A percentile compares a stretch with the other conserved stretches of the same genome.
Evolutionary conservation across 495 filamentous ascomycete species (phyloP).

Genomic region (Mytilinidion resinicola): DNA sequence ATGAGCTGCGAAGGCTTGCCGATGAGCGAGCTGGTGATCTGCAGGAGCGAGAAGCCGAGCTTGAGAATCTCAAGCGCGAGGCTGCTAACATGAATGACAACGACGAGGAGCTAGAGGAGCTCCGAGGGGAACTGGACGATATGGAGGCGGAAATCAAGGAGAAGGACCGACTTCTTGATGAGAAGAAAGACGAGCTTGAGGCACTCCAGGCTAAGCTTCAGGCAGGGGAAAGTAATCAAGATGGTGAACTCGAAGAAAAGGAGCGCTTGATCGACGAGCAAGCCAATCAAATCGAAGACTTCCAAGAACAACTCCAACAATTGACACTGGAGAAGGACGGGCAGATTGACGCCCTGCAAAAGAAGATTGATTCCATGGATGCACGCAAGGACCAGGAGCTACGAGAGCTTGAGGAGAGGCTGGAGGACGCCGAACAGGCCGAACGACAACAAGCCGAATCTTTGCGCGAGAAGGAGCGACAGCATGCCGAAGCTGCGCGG

Average conservation of each 20-base stretch:
- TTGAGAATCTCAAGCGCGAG: constrained; percentile 15
- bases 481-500: constrained; percentile 1
- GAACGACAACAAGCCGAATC: constrained; percentile 23
- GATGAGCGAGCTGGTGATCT: constrained; percentile 40
- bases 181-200: constrained; percentile 54
- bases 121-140: constrained; percentile 63
- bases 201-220: constrained; percentile 45
- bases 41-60: constrained; percentile 23
- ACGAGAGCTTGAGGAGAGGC: constrained; percentile 20
- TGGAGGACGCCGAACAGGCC: constrained; percentile 22
- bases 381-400: constrained; percentile 10
- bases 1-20: constrained; percentile 45
- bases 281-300: constrained; percentile 19
- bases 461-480: constrained; percentile 18
- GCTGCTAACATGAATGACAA: constrained; percentile 25
- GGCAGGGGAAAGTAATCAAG: constrained; percentile 25
- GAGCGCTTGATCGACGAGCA: constrained; percentile 18
- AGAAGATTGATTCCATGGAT: constrained; percentile 45
- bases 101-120: constrained; percentile 52
- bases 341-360: constrained; percentile 46
- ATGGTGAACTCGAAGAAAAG: constrained; percentile 13
- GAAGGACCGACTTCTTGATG: constrained; percentile 55
- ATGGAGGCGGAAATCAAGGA: constrained; percentile 60
- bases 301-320: constrained; percentile 17
- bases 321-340: constrained; percentile 46